Evolutionary conservation across 441 rosid genomes (phyloP).

Genomic region (Corymbia calophylla): DNA sequence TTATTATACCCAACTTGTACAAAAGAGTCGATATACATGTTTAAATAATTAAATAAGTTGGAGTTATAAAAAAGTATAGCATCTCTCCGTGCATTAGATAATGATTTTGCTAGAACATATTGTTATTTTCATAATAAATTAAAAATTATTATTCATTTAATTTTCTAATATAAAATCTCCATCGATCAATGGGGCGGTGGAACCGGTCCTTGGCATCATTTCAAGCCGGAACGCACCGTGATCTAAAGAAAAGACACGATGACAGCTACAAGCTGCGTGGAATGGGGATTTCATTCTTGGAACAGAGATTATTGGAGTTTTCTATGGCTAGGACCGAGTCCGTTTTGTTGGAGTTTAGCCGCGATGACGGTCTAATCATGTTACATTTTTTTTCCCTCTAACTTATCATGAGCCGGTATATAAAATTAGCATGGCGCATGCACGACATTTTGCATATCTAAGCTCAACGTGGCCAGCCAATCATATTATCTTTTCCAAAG

Average conservation of each 20-base stretch:
- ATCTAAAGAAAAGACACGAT: neutral
- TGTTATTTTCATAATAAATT: no score
- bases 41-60: neutral
- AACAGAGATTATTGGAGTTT: neutral
- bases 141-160: no score
- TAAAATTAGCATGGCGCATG: neutral
- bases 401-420: neutral
- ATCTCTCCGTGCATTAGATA: neutral
- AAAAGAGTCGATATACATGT: neutral
- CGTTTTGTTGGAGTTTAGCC: neutral
- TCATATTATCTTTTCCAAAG: neutral
- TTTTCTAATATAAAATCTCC: neutral
- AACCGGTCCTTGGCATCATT: neutral
- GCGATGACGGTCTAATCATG: neutral
- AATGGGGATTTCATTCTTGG: neutral
- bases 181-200: neutral
- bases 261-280: rapidly evolving
- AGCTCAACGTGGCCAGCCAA: neutral
- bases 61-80: neutral
- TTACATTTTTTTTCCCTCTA: rapidly evolving
- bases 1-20: neutral
- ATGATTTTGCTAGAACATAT: no score
- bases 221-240: neutral
- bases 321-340: neutral
- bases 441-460: neutral